Evolutionary conservation across 2,329 filamentous ascomycete species (phyloP), one percentile per base, ranked within the genome.

Genomic region (Colletotrichum sublineola): DNA sequence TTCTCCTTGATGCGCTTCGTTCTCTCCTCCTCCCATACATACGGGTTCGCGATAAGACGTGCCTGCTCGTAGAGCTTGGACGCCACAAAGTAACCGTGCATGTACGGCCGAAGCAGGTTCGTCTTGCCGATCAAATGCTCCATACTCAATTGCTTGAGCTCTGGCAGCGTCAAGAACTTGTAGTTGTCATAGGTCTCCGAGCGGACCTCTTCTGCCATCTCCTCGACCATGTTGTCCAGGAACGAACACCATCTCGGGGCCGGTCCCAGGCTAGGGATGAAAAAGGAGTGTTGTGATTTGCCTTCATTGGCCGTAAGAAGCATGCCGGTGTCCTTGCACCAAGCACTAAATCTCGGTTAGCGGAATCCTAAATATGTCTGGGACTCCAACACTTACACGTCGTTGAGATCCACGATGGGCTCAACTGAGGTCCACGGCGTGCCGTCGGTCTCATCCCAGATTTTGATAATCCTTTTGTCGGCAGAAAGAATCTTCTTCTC

Each of bases 51-150:
- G 77, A 98, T 97, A 73, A 99, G 85, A 67, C 94, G 88, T 24
- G 96, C 96, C 81, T 99, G 95, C 80, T 99, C 97, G 81, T 99
- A 98, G 36, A 99, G 84, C 79, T 95, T 94, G 77, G 97, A 96
- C 46, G 94, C 94, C 61, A 99, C 95, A 84, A 99, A 99, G 87
- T 96, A 98, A 77, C 96, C 97, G 81, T 99, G 96, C 97, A 99
- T 99, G 80, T 99, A 99, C 55, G 96, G 96, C 56, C 96, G 89
- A 52, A 99, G 86, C 29, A 98, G 85, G 78, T 94, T 96, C 38
- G 95, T 97, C 77, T 94, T 95, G 75, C 96, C 96, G 69, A 99
- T 89, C 60, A 99, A 87, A 80, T 98, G 96, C 65, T 94, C 92
- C 78, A 99, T 83, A 80, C 94, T 97, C 75, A 99, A 89, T 46